Evolutionary conservation across 2,329 filamentous ascomycete species (phyloP).

Genomic region (Ceratocystis ficicola): DNA sequence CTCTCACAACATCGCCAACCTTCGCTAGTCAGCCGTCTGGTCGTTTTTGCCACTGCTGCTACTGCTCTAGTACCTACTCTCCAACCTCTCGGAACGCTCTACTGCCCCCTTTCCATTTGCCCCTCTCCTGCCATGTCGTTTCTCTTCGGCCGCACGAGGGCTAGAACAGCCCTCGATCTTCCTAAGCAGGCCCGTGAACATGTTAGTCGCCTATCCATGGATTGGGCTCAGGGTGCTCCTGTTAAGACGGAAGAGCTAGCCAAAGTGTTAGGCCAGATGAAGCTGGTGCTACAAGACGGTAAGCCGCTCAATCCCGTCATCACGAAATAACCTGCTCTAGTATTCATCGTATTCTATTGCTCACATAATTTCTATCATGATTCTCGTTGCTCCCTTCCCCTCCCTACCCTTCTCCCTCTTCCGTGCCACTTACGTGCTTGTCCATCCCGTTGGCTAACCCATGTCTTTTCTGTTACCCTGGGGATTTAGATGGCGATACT

Average conservation of each 20-base stretch:
- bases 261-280: constrained; percentile 80
- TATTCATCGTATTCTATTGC: neutral
- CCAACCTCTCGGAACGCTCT: neutral
- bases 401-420: neutral
- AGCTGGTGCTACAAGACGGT: constrained; percentile 86
- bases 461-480: constrained; percentile 16
- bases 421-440: neutral
- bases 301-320: constrained; percentile 25
- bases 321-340: no score
- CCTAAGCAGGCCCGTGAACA: constrained; percentile 38
- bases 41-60: neutral
- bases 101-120: neutral
- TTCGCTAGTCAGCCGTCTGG: neutral
- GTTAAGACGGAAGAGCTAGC: constrained; percentile 72
- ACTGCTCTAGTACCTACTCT: neutral
- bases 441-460: constrained; percentile 1
- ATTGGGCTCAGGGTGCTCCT: constrained; percentile 22
- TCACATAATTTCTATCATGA: neutral
- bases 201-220: constrained; percentile 24
- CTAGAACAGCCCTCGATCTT: constrained; percentile 42
- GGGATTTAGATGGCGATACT: constrained; percentile 61
- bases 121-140: constrained; percentile 37
- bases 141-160: constrained; percentile 42
- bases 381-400: neutral
- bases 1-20: neutral